These are phyloP conservation scores for Blastobotrys elegans DNA, from an alignment of 1,139 yeast genomes.

Conservation along the genomic window DNA sequence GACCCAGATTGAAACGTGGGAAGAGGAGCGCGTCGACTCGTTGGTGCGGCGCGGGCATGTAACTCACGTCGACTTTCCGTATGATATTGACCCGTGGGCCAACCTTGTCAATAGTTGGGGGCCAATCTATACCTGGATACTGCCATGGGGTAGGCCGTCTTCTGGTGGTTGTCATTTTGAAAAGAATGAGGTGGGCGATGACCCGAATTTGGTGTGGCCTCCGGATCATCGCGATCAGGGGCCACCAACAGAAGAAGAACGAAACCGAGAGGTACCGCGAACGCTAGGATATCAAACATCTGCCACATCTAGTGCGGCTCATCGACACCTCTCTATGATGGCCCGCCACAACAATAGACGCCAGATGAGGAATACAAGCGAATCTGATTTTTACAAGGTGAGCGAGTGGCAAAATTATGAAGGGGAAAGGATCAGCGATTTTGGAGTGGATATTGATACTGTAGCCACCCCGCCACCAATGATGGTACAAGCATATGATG, in stretches of 20 bases:
- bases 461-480: constrained; percentile 13
- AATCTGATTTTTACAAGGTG: constrained; percentile 38
- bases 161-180: constrained; percentile 49
- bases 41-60: constrained; percentile 44
- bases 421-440: constrained; percentile 79
- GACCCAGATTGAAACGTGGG: constrained; percentile 94
- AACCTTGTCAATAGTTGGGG: constrained; percentile 45
- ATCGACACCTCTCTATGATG: neutral
- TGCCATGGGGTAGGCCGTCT: constrained; percentile 60
- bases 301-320: neutral
- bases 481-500: neutral
- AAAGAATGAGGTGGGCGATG: constrained; percentile 49
- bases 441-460: constrained; percentile 75
- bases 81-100: constrained; percentile 56
- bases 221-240: constrained; percentile 69
- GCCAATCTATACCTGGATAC: constrained; percentile 46
- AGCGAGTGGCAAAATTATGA: constrained; percentile 67
- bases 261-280: neutral
- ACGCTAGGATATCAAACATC: constrained; percentile 10
- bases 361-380: constrained; percentile 2
- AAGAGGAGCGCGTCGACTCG: constrained; percentile 69
- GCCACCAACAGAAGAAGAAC: constrained; percentile 14
- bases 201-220: constrained; percentile 62
- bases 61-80: constrained; percentile 57
- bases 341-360: constrained; percentile 7